These are phyloP conservation scores for Leccinum incarnatum DNA, from an alignment of 768 basidiomycete genomes.

Conservation along the genomic window DNA sequence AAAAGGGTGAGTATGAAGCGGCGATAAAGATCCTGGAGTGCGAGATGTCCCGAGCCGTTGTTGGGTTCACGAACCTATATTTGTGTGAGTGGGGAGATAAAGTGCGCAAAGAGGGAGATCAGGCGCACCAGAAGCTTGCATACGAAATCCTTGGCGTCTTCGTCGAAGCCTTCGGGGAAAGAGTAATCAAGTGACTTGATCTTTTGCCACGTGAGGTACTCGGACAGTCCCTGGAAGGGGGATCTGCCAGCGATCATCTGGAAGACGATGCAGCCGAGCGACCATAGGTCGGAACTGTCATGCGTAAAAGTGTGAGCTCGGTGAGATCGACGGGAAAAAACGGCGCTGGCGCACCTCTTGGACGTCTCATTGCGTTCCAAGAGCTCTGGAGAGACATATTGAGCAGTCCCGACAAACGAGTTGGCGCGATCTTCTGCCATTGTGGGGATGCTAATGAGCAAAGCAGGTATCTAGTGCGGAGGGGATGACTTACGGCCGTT, in stretches of 20 bases:
- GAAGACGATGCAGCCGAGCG: slow-evolving; percentile 91
- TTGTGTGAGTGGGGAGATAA: background rate
- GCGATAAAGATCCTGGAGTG: slow-evolving; percentile 36
- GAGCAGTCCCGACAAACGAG: slow-evolving; percentile 88
- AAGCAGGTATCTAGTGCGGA: background rate
- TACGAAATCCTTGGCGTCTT: slow-evolving; percentile 77
- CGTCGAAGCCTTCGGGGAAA: slow-evolving; percentile 84
- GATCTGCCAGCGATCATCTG: slow-evolving; percentile 91
- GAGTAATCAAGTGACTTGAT: slow-evolving; percentile 85
- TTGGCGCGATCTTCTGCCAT: slow-evolving; percentile 50
- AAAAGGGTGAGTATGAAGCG: slow-evolving; percentile 61
- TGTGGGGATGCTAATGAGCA: slow-evolving; percentile 11
- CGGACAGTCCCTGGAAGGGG: slow-evolving; percentile 87
- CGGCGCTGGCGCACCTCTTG: slow-evolving; percentile 51
- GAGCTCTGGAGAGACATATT: slow-evolving; percentile 88
- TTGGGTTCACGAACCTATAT: slow-evolving; percentile 52
- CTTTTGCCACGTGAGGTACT: slow-evolving; percentile 94
- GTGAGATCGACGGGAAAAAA: background rate
- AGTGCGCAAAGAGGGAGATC: background rate
- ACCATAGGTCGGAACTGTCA: slow-evolving; percentile 89
- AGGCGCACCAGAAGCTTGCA: slow-evolving; percentile 63
- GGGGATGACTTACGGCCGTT: slow-evolving; percentile 42
- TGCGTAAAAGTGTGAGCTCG: background rate
- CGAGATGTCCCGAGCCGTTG: slow-evolving; percentile 57
- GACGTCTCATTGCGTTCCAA: slow-evolving; percentile 71